A percentile compares a stretch with the other conserved stretches of the same genome.
Conservation (phyloP, 176 grass and related monocot species). For the Paspalum notatum region DNA sequence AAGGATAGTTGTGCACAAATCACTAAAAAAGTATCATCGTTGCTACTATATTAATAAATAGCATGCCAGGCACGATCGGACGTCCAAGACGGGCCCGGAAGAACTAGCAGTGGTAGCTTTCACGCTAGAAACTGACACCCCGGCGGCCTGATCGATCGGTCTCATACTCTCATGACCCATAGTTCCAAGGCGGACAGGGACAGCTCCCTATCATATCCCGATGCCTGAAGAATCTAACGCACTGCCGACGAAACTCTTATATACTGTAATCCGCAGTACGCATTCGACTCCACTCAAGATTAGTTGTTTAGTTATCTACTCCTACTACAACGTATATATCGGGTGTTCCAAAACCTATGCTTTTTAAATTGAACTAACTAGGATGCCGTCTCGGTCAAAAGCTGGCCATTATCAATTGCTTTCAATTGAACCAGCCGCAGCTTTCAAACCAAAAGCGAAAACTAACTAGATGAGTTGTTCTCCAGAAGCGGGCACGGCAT, state of each 20-base stretch:
- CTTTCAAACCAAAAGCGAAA: conserved; percentile 16
- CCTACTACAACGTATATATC: not conserved
- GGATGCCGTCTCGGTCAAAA: conserved; percentile 22
- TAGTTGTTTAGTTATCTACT: not conserved
- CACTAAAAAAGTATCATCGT: too few species aligned
- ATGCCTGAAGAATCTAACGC: conserved; percentile 14
- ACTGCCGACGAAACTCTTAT: not conserved
- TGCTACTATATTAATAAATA: too few species aligned
- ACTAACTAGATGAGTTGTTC: not conserved
- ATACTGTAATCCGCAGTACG: not conserved
- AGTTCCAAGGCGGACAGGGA: conserved; percentile 9
- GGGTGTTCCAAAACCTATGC: not conserved
- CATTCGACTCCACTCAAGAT: not conserved
- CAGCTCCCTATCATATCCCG: conserved; percentile 6
- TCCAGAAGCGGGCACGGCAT: not conserved
- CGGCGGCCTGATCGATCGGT: not conserved
- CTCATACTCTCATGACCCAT: not conserved
- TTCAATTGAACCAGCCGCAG: not conserved
- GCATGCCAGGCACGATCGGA: too few species aligned
- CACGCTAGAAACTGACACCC: conserved; percentile 22
- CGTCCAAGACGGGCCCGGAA: too few species aligned
- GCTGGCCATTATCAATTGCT: not conserved
- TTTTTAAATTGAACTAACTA: not conserved
- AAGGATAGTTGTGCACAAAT: too few species aligned
- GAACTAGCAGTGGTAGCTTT: conserved; percentile 13